Evolutionary conservation across 805 yeast species (phyloP).

Genomic region (Scheffersomyces spartinae): DNA sequence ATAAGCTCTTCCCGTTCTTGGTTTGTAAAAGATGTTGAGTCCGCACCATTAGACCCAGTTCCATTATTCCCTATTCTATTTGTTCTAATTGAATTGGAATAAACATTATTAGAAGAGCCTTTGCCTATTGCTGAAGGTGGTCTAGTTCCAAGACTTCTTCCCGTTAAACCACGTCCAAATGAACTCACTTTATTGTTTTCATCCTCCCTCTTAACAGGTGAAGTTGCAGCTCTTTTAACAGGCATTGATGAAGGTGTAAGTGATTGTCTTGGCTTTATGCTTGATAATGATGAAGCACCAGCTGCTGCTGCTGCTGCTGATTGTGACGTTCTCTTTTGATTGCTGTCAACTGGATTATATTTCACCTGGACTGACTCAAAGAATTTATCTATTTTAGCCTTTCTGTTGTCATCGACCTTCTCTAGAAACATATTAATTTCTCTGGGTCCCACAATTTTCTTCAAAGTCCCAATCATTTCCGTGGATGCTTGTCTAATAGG

Average conservation of each 20-base stretch:
- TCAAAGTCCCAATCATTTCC: constrained; percentile 66
- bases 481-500: constrained; percentile 73
- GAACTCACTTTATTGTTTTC: constrained; percentile 16
- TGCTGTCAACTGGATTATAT: constrained; percentile 15
- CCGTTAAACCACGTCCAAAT: constrained; percentile 29
- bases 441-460: constrained; percentile 74
- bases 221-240: constrained; percentile 57
- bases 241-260: constrained; percentile 34
- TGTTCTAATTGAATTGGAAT: too few relatives aligned
- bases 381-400: constrained; percentile 50
- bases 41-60: too few relatives aligned
- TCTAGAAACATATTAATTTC: constrained; percentile 49
- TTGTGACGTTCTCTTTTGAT: constrained; percentile 4
- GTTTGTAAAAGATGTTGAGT: constrained; percentile 4
- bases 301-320: constrained; percentile 5
- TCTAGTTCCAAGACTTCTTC: constrained; percentile 35
- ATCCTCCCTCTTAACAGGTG: constrained; percentile 46
- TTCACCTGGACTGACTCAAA: constrained; percentile 45
- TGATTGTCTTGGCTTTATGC: constrained; percentile 5
- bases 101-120: too few relatives aligned
- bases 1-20: constrained; percentile 37
- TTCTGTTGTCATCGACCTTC: constrained; percentile 67
- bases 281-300: constrained; percentile 1
- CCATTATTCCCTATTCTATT: too few relatives aligned
- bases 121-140: too few relatives aligned